Evolutionary conservation across 179 eudicot genomes (phyloP).

Genomic region (Beta lomatogona): DNA sequence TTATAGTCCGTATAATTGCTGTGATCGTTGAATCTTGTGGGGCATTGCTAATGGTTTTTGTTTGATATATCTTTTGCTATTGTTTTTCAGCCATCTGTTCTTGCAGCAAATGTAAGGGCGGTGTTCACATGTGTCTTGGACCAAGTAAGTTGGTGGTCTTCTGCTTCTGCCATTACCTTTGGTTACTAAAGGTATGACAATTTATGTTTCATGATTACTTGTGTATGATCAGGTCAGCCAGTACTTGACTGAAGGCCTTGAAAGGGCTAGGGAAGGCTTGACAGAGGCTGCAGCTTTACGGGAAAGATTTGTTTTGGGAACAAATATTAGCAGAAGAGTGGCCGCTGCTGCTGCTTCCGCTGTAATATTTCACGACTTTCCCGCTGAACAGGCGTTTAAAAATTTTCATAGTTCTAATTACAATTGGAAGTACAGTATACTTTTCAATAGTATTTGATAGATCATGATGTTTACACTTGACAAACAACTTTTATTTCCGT

Average conservation of each 20-base stretch:
- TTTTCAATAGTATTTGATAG: neutral
- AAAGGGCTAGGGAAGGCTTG: conserved; percentile 85
- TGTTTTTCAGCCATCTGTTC: conserved; percentile 72
- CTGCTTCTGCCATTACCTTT: conserved; percentile 14
- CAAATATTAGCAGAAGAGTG: conserved; percentile 85
- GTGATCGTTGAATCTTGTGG: conserved; percentile 5
- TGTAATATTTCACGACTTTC: conserved; percentile 47
- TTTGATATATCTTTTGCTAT: neutral
- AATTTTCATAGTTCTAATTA: neutral
- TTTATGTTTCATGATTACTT: conserved; percentile 8
- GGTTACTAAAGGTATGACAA: neutral
- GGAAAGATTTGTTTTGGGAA: conserved; percentile 87
- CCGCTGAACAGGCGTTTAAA: neutral
- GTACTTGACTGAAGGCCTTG: conserved; percentile 90
- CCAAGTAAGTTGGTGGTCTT: conserved; percentile 65
- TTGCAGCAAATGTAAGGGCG: conserved; percentile 85
- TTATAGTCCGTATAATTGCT: neutral
- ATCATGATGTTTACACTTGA: neutral
- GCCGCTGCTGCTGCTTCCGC: conserved; percentile 99
- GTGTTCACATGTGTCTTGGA: conserved; percentile 92
- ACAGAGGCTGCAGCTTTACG: conserved; percentile 90
- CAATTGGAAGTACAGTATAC: neutral
- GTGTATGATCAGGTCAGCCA: conserved; percentile 65
- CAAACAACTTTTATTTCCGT: neutral
- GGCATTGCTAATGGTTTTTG: neutral